Conservation (phyloP, 495 filamentous ascomycete genomes). For the Sabuloglossum arenarium region DNA sequence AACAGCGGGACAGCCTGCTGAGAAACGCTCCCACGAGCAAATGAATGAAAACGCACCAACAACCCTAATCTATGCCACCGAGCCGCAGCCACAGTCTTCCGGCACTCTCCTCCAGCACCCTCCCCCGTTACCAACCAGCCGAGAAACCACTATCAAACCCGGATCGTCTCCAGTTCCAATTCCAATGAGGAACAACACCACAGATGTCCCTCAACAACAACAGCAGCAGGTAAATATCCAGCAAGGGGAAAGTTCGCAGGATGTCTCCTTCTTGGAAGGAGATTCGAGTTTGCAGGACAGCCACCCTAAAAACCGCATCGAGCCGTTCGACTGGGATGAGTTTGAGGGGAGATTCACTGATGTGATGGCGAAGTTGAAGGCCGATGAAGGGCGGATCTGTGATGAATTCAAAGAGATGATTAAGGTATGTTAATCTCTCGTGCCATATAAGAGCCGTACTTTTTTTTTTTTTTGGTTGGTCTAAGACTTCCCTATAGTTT, state of each 20-base stretch:
- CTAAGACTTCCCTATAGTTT: slow-evolving; percentile 23
- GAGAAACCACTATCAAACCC: background rate
- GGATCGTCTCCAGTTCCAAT: background rate
- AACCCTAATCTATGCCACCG: slow-evolving; percentile 1
- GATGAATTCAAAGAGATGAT: slow-evolving; percentile 40
- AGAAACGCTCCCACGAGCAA: background rate
- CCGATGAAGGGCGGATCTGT: slow-evolving; percentile 37
- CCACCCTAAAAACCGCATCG: background rate
- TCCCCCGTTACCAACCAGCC: background rate
- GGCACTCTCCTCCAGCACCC: background rate
- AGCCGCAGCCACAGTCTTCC: background rate
- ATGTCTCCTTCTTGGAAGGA: no score
- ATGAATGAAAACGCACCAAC: background rate
- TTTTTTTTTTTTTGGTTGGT: slow-evolving; percentile 3
- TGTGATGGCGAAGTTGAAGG: slow-evolving; percentile 35
- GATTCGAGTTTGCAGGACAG: background rate
- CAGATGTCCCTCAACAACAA: no score
- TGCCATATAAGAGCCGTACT: background rate
- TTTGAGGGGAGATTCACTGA: slow-evolving; percentile 40
- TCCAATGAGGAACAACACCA: no score
- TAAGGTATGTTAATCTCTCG: slow-evolving; percentile 21
- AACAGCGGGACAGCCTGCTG: background rate
- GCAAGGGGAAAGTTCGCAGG: background rate
- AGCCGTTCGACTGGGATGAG: slow-evolving; percentile 40
- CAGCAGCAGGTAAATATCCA: background rate